Evolutionary conservation across 2,329 filamentous ascomycete species (phyloP), one percentile per base, ranked within the genome.

Genomic region (Bipolaris bicolor): DNA sequence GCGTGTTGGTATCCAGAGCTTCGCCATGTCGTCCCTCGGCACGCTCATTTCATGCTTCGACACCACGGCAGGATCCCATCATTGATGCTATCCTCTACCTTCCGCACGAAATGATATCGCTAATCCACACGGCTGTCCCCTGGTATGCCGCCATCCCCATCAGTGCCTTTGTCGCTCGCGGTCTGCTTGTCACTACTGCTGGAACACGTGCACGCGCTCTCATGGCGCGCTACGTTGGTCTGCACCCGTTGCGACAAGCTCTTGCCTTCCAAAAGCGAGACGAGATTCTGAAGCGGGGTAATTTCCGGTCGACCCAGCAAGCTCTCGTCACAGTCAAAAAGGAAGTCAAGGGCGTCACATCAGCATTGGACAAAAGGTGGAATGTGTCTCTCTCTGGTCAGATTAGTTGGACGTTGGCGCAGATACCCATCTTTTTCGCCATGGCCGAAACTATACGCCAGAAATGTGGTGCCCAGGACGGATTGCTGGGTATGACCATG

Each of bases 141-240:
- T 88, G 85, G 85, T 81, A 74, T 7, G 75, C 78, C 11, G 81
- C 82, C 18, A 80, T 88, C 40, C 85, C 85, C 4, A 71, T 85
- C 51, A 79, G 83, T 3, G 84, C 85, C 3, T 66, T 86, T 39
- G 48, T 81, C 15, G 76, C 86, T 2, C 82, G 85, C 46, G 76
- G 72, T 16, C 53, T 76, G 6, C 69, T 86, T 49, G 78, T 81
- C 40, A 72, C 83, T 9, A 82, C 83, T 3, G 70, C 68, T 3
- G 70, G 81, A 39, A 69, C 82, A 40, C 81, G 78, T 62, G 58
- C 76, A 56, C 73, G 80, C 64, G 62, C 70, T 52, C 69, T 71
- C 57, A 74, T 64, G 59, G 74, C 67, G 66, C 79, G 78, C 60
- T 80, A 79, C 66, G 67, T 75, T 36, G 76, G 77, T 33, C 66